phyloP scores from a whole-genome alignment of 2,329 filamentous ascomycete species.

The Leptographium wingfieldii region DNA sequence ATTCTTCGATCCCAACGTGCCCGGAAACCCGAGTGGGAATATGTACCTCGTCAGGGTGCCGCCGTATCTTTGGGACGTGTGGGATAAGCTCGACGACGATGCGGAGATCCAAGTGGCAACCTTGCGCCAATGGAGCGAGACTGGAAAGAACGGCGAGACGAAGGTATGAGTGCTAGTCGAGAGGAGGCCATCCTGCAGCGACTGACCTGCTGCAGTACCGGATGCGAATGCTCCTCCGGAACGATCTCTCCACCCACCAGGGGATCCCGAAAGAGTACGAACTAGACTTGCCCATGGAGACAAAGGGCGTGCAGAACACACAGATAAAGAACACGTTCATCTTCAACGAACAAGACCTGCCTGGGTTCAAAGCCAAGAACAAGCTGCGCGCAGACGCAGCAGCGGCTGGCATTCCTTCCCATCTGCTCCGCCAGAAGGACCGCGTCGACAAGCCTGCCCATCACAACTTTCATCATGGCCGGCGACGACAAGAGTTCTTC shows the following conservation, averaged over 20 bases:
- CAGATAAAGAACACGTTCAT: slow-evolving; percentile 76
- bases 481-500: slow-evolving; percentile 39
- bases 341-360: slow-evolving; percentile 87
- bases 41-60: slow-evolving; percentile 69
- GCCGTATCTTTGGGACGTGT: slow-evolving; percentile 68
- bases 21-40: slow-evolving; percentile 27
- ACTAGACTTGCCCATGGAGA: slow-evolving; percentile 52
- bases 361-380: slow-evolving; percentile 55
- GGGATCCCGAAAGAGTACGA: slow-evolving; percentile 80
- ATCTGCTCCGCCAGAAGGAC: slow-evolving; percentile 34
- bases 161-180: slow-evolving; percentile 15
- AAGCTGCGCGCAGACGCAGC: slow-evolving; percentile 42
- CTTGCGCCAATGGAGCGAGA: slow-evolving; percentile 46
- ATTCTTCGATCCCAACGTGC: slow-evolving; percentile 28
- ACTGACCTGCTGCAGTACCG: slow-evolving; percentile 17
- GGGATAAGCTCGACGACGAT: slow-evolving; percentile 64
- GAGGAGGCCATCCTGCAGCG: neutral
- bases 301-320: slow-evolving; percentile 20
- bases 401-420: slow-evolving; percentile 45
- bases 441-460: slow-evolving; percentile 31
- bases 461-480: slow-evolving; percentile 10
- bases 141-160: slow-evolving; percentile 38
- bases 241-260: slow-evolving; percentile 53
- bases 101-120: slow-evolving; percentile 73
- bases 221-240: slow-evolving; percentile 55